Conservation (phyloP, 208 protist genomes). For the Lotmaria passim region DNA sequence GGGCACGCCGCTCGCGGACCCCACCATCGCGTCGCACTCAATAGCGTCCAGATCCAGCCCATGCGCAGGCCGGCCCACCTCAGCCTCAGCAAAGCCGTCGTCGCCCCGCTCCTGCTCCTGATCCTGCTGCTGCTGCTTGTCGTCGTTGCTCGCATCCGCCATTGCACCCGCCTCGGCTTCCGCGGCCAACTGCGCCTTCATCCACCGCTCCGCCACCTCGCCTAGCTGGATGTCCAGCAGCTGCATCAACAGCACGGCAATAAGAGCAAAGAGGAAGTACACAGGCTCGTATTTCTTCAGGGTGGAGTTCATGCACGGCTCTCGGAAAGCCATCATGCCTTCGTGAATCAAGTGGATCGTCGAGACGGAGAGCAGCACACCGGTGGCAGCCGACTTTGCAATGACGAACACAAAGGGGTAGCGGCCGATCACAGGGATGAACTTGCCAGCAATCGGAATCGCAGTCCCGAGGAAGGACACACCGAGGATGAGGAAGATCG, state of each 20-base stretch:
- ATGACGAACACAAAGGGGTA: conserved; percentile 57
- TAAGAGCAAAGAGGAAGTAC: conserved; percentile 60
- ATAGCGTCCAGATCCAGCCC: neutral
- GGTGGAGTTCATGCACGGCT: conserved; percentile 41
- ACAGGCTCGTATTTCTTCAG: conserved; percentile 50
- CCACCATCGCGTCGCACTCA: conserved; percentile 5
- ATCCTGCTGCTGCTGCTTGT: neutral
- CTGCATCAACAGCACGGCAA: conserved; percentile 65
- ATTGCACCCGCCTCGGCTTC: neutral
- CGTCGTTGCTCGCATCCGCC: neutral
- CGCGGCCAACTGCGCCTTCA: conserved; percentile 8
- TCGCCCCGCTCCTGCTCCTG: neutral
- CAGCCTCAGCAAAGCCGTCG: neutral
- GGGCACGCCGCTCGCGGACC: neutral
- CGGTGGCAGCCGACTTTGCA: conserved; percentile 56
- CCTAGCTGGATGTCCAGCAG: conserved; percentile 55
- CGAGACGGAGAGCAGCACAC: conserved; percentile 65
- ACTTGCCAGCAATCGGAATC: conserved; percentile 58
- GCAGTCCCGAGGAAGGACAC: conserved; percentile 47
- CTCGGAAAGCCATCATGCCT: conserved; percentile 32
- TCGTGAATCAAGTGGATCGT: conserved; percentile 68
- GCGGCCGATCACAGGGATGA: conserved; percentile 38
- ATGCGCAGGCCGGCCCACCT: neutral
- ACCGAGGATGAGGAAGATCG: conserved; percentile 54
- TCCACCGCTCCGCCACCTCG: conserved; percentile 44